These are phyloP conservation scores for Dryas octopetala DNA, from an alignment of 306 rosid genomes.

Conservation along the genomic window DNA sequence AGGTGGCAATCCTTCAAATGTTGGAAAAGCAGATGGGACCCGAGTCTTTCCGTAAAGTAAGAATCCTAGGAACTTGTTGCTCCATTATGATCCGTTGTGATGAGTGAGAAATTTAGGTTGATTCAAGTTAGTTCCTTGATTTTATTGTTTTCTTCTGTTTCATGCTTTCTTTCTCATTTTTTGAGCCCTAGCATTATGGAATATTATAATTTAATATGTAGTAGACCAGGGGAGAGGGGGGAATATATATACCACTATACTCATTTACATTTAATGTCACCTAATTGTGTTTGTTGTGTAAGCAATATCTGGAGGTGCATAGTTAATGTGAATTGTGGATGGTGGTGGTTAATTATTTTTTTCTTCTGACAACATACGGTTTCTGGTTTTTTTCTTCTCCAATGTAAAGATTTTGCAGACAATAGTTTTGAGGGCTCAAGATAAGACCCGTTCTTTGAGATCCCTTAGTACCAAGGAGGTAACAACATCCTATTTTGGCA, in stretches of 20 bases:
- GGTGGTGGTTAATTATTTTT: not conserved
- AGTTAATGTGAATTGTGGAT: not conserved
- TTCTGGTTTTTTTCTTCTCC: constrained; percentile 23
- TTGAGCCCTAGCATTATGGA: not conserved
- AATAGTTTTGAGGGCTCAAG: constrained; percentile 82
- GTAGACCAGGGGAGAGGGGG: no score
- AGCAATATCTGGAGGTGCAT: no score
- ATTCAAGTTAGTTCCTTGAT: constrained; percentile 2
- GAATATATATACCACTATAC: not conserved
- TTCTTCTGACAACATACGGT: not conserved
- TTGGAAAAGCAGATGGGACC: constrained; percentile 99
- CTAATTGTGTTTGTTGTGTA: not conserved
- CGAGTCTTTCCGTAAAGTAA: constrained; percentile 92
- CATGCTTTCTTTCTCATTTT: not conserved
- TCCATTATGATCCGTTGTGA: constrained; percentile 4
- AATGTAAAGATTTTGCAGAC: constrained; percentile 79
- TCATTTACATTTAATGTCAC: not conserved
- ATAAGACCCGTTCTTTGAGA: constrained; percentile 62
- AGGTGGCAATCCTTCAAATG: constrained; percentile 98
- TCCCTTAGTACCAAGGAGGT: constrained; percentile 97
- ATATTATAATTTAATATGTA: constrained; percentile 4
- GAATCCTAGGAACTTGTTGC: constrained; percentile 28
- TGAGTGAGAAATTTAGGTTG: not conserved
- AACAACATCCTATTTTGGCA: constrained; percentile 22
- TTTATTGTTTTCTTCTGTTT: constrained; percentile 1